These are phyloP conservation scores for Pholiota microspora DNA, from an alignment of 768 basidiomycete genomes.

Conservation along the genomic window DNA sequence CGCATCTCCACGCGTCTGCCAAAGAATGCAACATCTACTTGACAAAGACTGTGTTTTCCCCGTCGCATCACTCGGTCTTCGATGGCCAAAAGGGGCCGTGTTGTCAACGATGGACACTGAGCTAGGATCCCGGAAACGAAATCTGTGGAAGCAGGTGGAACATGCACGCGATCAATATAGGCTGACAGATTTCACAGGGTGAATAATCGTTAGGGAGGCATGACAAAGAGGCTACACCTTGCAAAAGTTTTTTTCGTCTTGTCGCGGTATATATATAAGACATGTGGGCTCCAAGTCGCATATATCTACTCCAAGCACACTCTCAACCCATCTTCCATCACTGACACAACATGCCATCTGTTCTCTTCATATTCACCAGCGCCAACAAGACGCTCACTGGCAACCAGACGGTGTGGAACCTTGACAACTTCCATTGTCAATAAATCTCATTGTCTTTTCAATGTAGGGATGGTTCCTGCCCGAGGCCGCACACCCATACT, in stretches of 20 bases:
- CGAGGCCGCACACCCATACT: constrained; percentile 75
- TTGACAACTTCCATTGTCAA: not conserved
- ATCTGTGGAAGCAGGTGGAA: not conserved
- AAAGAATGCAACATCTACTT: too few relatives aligned
- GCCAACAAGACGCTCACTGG: constrained; percentile 54
- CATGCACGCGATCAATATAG: not conserved
- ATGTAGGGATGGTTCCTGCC: constrained; percentile 74
- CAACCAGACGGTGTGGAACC: constrained; percentile 40
- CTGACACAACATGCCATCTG: constrained; percentile 33
- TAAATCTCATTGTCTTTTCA: not conserved
- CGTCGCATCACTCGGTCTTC: too few relatives aligned
- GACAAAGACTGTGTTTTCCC: too few relatives aligned
- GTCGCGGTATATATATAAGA: not conserved
- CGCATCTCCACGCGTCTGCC: not conserved
- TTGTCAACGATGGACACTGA: too few relatives aligned
- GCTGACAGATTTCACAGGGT: not conserved
- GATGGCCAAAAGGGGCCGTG: not conserved
- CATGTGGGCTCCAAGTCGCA: not conserved
- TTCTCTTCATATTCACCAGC: constrained; percentile 80
- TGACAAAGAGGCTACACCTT: constrained; percentile 1
- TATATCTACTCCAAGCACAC: not conserved
- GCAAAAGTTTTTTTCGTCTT: not conserved
- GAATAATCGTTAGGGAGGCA: not conserved
- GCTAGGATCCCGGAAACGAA: not conserved
- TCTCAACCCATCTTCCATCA: not conserved